Conservation (phyloP, 2,329 filamentous ascomycete genomes). For the Ophiostoma perfectum region DNA sequence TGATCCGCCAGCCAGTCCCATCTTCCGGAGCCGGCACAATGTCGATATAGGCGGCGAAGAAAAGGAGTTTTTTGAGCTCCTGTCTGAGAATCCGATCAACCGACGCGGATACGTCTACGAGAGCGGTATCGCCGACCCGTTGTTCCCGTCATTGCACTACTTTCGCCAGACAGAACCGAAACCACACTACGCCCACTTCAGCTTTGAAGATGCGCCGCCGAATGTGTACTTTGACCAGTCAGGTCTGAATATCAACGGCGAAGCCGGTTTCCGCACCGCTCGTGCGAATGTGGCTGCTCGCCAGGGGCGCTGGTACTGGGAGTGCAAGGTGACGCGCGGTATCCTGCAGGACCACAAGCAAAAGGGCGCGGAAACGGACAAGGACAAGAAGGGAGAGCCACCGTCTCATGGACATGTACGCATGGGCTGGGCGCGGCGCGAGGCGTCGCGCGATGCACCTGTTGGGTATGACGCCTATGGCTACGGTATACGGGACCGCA, state of each 20-base stretch:
- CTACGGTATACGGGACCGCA: conserved; percentile 84
- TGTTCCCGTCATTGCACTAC: conserved; percentile 79
- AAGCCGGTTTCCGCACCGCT: conserved; percentile 88
- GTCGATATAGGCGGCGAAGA: conserved; percentile 46
- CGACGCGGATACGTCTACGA: conserved; percentile 79
- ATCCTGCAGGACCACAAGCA: conserved; percentile 48
- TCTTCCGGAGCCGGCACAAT: conserved; percentile 53
- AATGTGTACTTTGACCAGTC: conserved; percentile 76
- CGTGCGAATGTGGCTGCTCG: conserved; percentile 85
- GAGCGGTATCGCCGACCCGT: conserved; percentile 82
- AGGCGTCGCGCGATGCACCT: conserved; percentile 75
- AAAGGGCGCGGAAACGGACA: background rate
- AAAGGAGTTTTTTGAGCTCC: conserved; percentile 55
- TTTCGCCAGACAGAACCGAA: conserved; percentile 84
- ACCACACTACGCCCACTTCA: conserved; percentile 78
- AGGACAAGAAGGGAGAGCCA: conserved; percentile 33
- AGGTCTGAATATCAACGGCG: conserved; percentile 74
- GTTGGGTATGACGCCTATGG: conserved; percentile 89
- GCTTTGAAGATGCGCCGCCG: conserved; percentile 84
- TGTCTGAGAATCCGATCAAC: conserved; percentile 56
- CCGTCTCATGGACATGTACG: conserved; percentile 62
- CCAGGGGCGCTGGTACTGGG: conserved; percentile 89
- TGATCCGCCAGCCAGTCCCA: conserved; percentile 52
- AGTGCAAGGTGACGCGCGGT: conserved; percentile 82
- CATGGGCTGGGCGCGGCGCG: conserved; percentile 77